phyloP scores from a whole-genome alignment of 208 protist genomes.

The Crithidia expoeki region DNA sequence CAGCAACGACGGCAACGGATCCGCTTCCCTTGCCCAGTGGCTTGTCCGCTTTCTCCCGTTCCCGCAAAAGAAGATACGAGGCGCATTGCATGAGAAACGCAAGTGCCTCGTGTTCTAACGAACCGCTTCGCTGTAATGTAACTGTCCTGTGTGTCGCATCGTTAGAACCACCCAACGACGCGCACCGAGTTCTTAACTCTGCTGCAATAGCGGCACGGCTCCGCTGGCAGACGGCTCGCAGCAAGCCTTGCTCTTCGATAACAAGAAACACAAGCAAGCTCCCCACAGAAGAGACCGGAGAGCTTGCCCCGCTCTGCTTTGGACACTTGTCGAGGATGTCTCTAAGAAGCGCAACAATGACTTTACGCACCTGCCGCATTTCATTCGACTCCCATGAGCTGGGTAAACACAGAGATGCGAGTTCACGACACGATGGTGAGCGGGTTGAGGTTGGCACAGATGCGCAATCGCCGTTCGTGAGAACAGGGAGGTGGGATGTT shows the following conservation, averaged over 20 bases:
- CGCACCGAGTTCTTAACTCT: too few species aligned
- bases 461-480: too few species aligned
- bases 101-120: not conserved
- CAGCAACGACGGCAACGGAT: not conserved
- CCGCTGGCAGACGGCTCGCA: not conserved
- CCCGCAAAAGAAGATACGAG: not conserved
- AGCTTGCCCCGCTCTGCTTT: too few species aligned
- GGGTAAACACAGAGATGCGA: not conserved
- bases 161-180: too few species aligned
- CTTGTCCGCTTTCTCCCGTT: not conserved
- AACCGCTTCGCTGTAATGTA: too few species aligned
- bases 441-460: not conserved
- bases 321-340: not conserved
- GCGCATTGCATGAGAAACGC: conserved; percentile 10
- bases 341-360: not conserved
- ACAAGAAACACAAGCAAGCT: conserved; percentile 9
- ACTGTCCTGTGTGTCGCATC: too few species aligned
- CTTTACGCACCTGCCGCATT: not conserved
- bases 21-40: too few species aligned
- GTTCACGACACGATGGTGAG: not conserved
- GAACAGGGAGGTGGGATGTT: not conserved
- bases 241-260: not conserved
- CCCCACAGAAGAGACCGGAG: not conserved
- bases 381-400: not conserved
- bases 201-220: not conserved